These are phyloP conservation scores for Nemophila menziesii DNA, from an alignment of 257 asterid species.

Conservation along the genomic window DNA sequence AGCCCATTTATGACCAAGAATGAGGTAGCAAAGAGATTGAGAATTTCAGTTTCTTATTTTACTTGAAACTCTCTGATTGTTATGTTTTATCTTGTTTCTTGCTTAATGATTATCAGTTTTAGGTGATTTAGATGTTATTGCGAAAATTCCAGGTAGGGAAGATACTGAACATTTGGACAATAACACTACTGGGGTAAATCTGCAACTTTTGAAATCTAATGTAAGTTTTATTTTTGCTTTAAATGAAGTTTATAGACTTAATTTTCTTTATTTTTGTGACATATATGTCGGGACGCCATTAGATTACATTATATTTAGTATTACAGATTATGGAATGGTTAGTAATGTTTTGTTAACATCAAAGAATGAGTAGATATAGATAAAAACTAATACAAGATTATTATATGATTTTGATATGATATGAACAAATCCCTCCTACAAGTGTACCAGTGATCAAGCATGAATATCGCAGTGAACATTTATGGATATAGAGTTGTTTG, in stretches of 20 bases:
- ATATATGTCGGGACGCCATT: slow-evolving; percentile 83
- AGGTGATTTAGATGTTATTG: slow-evolving; percentile 65
- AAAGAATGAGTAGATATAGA: background rate
- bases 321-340: slow-evolving; percentile 91
- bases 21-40: no score
- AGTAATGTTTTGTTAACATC: slow-evolving; percentile 14
- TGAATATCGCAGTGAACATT: slow-evolving; percentile 54
- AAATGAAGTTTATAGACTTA: slow-evolving; percentile 9
- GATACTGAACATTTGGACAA: slow-evolving; percentile 45
- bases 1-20: no score
- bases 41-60: no score
- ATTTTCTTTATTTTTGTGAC: slow-evolving; percentile 18
- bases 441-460: slow-evolving; percentile 83
- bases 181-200: slow-evolving; percentile 43
- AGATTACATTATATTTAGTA: slow-evolving; percentile 69
- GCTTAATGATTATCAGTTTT: slow-evolving; percentile 7
- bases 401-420: background rate
- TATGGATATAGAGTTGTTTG: slow-evolving; percentile 33
- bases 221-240: slow-evolving; percentile 26
- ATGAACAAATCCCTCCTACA: slow-evolving; percentile 68
- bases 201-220: slow-evolving; percentile 67
- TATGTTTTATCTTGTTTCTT: slow-evolving; percentile 9
- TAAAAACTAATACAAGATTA: no score
- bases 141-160: slow-evolving; percentile 55
- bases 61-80: no score